A percentile compares a stretch with the other conserved stretches of the same genome.
Conservation (phyloP, 805 yeast genomes). For the Kazachstania taianensis region DNA sequence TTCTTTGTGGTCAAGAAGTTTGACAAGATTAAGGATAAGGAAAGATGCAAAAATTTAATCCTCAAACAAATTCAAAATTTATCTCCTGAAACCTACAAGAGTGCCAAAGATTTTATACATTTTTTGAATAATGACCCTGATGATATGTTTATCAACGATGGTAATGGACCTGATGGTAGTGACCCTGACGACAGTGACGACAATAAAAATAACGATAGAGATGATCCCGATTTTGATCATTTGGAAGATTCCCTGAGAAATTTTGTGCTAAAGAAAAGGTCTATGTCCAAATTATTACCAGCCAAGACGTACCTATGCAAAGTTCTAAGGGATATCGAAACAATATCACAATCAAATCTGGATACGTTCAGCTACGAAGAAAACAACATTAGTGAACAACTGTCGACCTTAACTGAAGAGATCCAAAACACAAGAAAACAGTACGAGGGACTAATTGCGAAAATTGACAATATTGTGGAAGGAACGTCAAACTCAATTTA, state of each 20-base stretch:
- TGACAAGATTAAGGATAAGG: conserved; percentile 75
- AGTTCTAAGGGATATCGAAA: conserved; percentile 52
- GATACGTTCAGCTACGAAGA: conserved; percentile 42
- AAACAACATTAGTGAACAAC: conserved; percentile 36
- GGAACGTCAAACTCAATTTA: conserved; percentile 47
- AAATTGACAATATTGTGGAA: conserved; percentile 57
- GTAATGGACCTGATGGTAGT: conserved; percentile 24
- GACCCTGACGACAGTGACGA: conserved; percentile 30
- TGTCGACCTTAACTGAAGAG: conserved; percentile 53
- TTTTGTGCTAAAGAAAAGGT: conserved; percentile 81
- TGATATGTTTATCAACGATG: too few relatives aligned
- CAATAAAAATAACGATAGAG: conserved; percentile 26
- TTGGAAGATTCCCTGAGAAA: conserved; percentile 77
- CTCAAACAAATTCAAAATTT: conserved; percentile 75
- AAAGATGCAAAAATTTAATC: conserved; percentile 65
- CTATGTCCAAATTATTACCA: conserved; percentile 81
- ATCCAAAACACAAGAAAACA: conserved; percentile 44
- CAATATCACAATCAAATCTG: conserved; percentile 54
- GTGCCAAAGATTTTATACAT: conserved; percentile 84
- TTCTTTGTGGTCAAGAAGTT: conserved; percentile 91
- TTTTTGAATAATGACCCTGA: conserved; percentile 64
- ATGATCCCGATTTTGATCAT: conserved; percentile 64
- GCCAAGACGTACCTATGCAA: conserved; percentile 80
- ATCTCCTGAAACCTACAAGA: conserved; percentile 86
- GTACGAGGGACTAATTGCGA: conserved; percentile 46